phyloP scores from a whole-genome alignment of 345 rosid genomes.

The Gossypium mustelinum region DNA sequence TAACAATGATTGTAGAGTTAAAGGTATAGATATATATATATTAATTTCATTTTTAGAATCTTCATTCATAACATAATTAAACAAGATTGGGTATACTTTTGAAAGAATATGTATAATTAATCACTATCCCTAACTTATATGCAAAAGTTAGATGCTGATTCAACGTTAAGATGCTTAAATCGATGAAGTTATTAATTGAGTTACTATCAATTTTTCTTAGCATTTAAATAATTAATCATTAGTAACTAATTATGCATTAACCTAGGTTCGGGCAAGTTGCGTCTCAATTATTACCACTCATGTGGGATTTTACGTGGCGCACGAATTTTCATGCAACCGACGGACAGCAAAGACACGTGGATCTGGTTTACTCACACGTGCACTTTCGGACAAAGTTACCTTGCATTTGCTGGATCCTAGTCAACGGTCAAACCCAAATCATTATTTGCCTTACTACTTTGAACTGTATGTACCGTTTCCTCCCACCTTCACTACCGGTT shows the following conservation, averaged over 20 bases:
- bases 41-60: not conserved
- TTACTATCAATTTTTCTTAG: not conserved
- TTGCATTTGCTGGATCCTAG: slow-evolving; percentile 36
- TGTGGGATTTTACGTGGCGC: slow-evolving; percentile 58
- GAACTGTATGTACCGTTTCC: not conserved
- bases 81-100: not conserved
- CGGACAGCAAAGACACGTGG: slow-evolving; percentile 70
- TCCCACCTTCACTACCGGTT: slow-evolving; percentile 2
- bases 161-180: not conserved
- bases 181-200: too few relatives aligned
- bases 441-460: not conserved
- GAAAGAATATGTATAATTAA: too few relatives aligned
- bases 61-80: not conserved
- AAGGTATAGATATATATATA: not conserved
- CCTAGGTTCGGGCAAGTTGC: not conserved
- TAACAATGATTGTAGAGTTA: not conserved
- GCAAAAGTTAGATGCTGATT: not conserved
- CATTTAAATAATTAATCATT: too few relatives aligned
- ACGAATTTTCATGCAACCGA: slow-evolving; percentile 28
- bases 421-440: slow-evolving; percentile 31
- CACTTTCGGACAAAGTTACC: slow-evolving; percentile 39
- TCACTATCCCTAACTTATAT: not conserved
- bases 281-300: slow-evolving; percentile 23
- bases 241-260: not conserved
- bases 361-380: slow-evolving; percentile 38